Evolutionary conservation across 345 rosid species (phyloP).

Genomic region (Eucalyptus sp.): DNA sequence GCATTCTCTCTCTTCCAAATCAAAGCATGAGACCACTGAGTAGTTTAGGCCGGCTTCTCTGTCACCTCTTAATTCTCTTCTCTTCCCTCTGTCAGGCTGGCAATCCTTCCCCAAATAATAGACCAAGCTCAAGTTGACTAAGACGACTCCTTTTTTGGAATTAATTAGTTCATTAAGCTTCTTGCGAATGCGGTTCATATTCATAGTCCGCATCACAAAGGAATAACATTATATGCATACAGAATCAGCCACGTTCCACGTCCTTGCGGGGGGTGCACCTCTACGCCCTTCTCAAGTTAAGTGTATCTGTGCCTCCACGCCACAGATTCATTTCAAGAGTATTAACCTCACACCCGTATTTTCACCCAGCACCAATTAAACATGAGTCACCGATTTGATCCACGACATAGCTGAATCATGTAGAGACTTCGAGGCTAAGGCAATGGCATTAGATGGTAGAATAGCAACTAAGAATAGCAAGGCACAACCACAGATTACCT

Average conservation of each 20-base stretch:
- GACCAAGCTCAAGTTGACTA: background rate
- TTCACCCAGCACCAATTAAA: background rate
- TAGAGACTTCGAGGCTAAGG: background rate
- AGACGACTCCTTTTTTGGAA: background rate
- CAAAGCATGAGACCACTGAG: background rate
- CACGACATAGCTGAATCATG: background rate
- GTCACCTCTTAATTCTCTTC: background rate
- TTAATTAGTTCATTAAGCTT: background rate
- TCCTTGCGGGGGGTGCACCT: rapidly evolving
- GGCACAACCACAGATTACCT: background rate
- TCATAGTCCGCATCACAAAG: background rate
- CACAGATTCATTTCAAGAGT: background rate
- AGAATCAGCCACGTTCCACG: background rate
- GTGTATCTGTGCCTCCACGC: background rate
- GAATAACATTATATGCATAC: background rate
- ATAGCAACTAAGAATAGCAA: background rate
- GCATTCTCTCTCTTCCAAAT: background rate
- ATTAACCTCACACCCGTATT: background rate
- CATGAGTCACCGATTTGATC: background rate
- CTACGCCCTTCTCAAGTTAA: background rate
- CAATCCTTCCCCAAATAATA: background rate
- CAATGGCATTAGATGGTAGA: background rate
- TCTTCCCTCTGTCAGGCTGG: background rate
- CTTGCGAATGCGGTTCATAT: background rate
- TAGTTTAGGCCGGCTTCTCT: background rate